These are phyloP conservation scores for Amanita rubescens DNA, from an alignment of 768 basidiomycete species.

Conservation along the genomic window DNA sequence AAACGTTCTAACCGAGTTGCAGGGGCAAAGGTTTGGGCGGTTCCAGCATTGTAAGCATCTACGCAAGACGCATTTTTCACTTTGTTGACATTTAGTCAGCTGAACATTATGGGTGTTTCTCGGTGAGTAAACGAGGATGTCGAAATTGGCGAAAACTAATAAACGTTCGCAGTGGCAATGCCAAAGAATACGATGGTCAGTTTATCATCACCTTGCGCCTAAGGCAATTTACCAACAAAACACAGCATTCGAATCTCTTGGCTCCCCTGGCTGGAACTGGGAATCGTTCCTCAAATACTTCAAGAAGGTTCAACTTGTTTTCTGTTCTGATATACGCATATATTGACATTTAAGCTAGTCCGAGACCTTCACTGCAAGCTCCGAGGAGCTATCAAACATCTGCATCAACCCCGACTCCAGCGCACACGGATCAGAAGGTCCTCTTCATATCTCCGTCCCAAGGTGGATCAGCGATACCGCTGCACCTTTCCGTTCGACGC, in stretches of 20 bases:
- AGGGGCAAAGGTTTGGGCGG: conserved; percentile 24
- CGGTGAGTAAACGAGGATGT: conserved; percentile 8
- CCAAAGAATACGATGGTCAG: conserved; percentile 4
- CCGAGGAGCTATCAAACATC: not conserved
- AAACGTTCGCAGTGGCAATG: not conserved
- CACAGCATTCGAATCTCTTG: conserved; percentile 10
- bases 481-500: not conserved
- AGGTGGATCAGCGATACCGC: not conserved
- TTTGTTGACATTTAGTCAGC: not conserved
- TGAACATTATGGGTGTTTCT: conserved; percentile 6
- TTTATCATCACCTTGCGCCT: not conserved
- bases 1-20: not conserved
- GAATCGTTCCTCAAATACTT: conserved; percentile 11
- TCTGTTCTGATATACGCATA: not conserved
- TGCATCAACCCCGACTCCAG: not conserved
- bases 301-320: conserved; percentile 8
- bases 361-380: not conserved
- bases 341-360: not conserved
- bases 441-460: not conserved
- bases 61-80: not conserved
- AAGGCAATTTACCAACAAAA: conserved; percentile 6
- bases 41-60: conserved; percentile 13
- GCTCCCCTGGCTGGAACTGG: conserved; percentile 16
- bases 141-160: not conserved
- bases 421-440: not conserved